Evolutionary conservation across 1,284 basidiomycete genomes (phyloP).

Genomic region (Ceratobasidium sp.): DNA sequence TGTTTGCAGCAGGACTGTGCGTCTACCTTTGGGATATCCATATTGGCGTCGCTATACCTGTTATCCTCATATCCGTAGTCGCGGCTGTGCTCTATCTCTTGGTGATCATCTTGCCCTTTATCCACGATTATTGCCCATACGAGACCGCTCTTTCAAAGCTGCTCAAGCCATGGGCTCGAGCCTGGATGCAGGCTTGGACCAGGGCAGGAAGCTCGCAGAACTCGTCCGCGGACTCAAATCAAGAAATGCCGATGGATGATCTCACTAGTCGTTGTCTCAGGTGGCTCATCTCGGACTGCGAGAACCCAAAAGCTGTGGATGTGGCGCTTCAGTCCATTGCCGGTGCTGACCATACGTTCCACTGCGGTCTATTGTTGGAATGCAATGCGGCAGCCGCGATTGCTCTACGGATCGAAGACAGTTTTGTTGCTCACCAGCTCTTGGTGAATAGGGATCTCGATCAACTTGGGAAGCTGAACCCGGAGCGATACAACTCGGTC

Average conservation of each 20-base stretch:
- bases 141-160: too few species aligned
- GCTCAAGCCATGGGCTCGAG: too few species aligned
- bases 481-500: too few species aligned
- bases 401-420: background rate
- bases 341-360: background rate
- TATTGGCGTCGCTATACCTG: background rate
- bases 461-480: too few species aligned
- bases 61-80: background rate
- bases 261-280: background rate
- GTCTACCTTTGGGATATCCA: constrained; percentile 21
- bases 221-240: too few species aligned
- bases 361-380: background rate
- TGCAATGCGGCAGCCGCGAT: constrained; percentile 11
- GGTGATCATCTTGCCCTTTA: too few species aligned
- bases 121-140: too few species aligned
- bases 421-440: background rate
- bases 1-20: constrained; percentile 29
- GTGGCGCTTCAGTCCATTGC: constrained; percentile 13
- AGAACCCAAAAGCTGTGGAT: background rate
- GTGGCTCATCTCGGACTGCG: constrained; percentile 23
- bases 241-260: too few species aligned
- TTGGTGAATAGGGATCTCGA: background rate
- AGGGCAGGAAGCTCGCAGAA: too few species aligned
- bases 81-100: too few species aligned
- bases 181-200: too few species aligned